These are phyloP conservation scores for Posidonia australis DNA, from an alignment of 106 monocot genomes.

Conservation along the genomic window DNA sequence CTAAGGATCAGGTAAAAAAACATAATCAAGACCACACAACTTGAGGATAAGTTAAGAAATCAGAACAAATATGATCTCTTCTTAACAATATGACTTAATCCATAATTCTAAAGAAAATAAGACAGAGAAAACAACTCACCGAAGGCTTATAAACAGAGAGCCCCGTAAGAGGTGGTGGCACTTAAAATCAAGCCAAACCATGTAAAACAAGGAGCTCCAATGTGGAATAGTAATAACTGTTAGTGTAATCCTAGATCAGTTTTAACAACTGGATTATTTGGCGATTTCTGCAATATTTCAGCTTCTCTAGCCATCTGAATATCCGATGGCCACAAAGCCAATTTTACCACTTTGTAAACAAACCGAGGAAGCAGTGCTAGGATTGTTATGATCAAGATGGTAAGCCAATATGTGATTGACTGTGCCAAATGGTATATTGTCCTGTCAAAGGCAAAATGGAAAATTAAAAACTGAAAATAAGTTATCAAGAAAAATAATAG, in stretches of 20 bases:
- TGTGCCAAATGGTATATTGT: constrained; percentile 66
- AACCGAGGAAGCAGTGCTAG: constrained; percentile 86
- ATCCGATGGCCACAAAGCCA: constrained; percentile 76
- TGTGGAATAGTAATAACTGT: constrained; percentile 2
- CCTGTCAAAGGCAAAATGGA: constrained; percentile 35
- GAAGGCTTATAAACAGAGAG: background rate
- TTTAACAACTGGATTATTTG: background rate
- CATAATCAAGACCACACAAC: no score
- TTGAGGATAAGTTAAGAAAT: no score
- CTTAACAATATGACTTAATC: background rate
- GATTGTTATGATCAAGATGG: constrained; percentile 62
- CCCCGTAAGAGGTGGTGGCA: background rate
- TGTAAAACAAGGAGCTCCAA: background rate
- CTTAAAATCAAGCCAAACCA: background rate
- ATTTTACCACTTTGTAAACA: constrained; percentile 62
- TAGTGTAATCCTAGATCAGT: constrained; percentile 6
- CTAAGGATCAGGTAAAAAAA: no score
- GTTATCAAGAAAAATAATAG: background rate
- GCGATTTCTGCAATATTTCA: constrained; percentile 51
- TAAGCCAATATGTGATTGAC: constrained; percentile 80
- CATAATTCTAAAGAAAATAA: background rate
- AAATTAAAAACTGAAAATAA: constrained; percentile 8
- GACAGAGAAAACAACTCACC: constrained; percentile 1
- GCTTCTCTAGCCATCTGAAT: constrained; percentile 97
- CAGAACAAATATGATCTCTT: background rate